Conservation (phyloP, 1,139 yeast species). For the Casaregolazyma lundiana region DNA sequence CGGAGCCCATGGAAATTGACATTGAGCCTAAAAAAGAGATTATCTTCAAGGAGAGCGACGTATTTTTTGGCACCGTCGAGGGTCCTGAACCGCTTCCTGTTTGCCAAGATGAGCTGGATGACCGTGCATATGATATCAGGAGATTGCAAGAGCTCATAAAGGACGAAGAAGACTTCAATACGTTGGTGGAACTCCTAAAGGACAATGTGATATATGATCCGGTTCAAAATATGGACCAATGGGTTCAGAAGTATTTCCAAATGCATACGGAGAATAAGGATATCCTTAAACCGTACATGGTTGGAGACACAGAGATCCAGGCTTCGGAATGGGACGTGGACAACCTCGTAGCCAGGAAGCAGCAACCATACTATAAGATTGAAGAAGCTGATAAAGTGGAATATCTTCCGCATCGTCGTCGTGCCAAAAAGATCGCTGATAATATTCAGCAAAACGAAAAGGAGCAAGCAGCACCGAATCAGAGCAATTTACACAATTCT, state of each 20-base stretch:
- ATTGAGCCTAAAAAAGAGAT: conserved; percentile 11
- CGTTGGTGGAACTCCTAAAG: conserved; percentile 46
- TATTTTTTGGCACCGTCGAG: conserved; percentile 21
- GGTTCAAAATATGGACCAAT: conserved; percentile 47
- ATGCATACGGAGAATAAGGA: conserved; percentile 19
- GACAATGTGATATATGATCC: conserved; percentile 28
- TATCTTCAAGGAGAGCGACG: conserved; percentile 34
- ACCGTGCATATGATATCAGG: conserved; percentile 39
- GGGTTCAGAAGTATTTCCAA: conserved; percentile 64
- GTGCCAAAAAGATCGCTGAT: conserved; percentile 38
- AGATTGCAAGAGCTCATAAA: conserved; percentile 52
- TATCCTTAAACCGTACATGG: conserved; percentile 10
- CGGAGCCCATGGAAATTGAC: not conserved
- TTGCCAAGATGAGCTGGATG: conserved; percentile 40
- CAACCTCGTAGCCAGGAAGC: conserved; percentile 50
- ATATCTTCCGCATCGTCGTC: conserved; percentile 76
- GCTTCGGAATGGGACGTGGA: conserved; percentile 14
- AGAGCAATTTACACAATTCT: conserved; percentile 48
- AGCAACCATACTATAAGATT: conserved; percentile 71
- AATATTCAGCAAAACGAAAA: conserved; percentile 33
- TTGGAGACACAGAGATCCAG: conserved; percentile 22
- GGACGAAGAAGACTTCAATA: conserved; percentile 68
- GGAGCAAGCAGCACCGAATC: conserved; percentile 28
- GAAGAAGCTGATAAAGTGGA: conserved; percentile 68
- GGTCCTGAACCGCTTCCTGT: conserved; percentile 45